Evolutionary conservation across 2,329 filamentous ascomycete species (phyloP).

Genomic region (Aspergillus alliaceus): DNA sequence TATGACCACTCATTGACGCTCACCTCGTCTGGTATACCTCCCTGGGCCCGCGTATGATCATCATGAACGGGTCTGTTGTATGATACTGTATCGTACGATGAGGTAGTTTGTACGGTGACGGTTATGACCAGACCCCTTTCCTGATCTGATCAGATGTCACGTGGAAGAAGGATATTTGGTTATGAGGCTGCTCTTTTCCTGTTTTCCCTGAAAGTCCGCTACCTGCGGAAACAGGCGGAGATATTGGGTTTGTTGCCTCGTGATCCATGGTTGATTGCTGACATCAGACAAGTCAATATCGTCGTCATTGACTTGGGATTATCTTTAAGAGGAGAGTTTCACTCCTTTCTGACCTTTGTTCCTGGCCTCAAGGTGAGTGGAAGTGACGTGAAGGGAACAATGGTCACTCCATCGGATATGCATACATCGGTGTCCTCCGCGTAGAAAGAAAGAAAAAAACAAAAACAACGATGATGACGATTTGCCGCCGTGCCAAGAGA

Average conservation of each 20-base stretch:
- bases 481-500: slow-evolving; percentile 1
- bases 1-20: background rate
- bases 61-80: background rate
- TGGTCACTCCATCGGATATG: too few species aligned
- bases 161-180: background rate
- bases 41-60: background rate
- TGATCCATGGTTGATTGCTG: background rate
- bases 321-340: too few species aligned
- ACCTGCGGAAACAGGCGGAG: background rate
- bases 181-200: background rate
- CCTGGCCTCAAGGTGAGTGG: too few species aligned
- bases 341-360: too few species aligned
- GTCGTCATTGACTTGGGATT: too few species aligned
- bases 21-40: background rate
- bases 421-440: too few species aligned
- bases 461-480: background rate
- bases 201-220: too few species aligned
- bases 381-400: too few species aligned
- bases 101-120: background rate
- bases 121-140: background rate
- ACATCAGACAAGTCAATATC: background rate
- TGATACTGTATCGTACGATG: background rate
- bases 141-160: background rate
- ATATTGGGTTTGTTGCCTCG: background rate
- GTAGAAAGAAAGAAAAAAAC: too few species aligned